A percentile compares a stretch with the other conserved stretches of the same genome.
These are phyloP conservation scores for Hymenoscyphus repandus DNA, from an alignment of 2,329 filamentous ascomycete genomes.

Conservation along the genomic window DNA sequence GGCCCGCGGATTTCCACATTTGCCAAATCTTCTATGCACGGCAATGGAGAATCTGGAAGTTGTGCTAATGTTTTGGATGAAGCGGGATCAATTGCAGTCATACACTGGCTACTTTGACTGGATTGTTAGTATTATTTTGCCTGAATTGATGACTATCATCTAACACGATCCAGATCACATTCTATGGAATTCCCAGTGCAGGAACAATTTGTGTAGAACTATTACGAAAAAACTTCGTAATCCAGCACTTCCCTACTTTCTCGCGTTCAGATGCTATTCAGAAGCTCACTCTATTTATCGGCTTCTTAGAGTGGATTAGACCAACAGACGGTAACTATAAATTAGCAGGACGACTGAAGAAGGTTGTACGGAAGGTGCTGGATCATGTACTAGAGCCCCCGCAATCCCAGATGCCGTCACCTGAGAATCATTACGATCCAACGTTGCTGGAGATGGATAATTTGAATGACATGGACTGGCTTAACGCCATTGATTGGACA, in stretches of 20 bases:
- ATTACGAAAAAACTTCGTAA: conserved; percentile 16
- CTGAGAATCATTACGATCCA: conserved; percentile 14
- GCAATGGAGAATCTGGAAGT: conserved; percentile 28
- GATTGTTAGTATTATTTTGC: conserved; percentile 20
- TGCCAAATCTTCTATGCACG: conserved; percentile 23
- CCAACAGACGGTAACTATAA: conserved; percentile 28
- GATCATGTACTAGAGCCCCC: conserved; percentile 24
- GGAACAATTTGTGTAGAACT: conserved; percentile 29
- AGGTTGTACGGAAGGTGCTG: conserved; percentile 22
- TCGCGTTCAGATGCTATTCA: conserved; percentile 27
- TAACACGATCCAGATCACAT: conserved; percentile 10
- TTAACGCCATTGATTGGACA: conserved; percentile 29
- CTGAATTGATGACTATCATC: conserved; percentile 1
- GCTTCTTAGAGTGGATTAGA: conserved; percentile 29
- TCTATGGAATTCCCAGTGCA: conserved; percentile 25
- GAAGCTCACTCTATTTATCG: conserved; percentile 28
- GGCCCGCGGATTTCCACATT: conserved; percentile 18
- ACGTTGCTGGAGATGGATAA: conserved; percentile 15
- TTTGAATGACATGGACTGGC: conserved; percentile 24
- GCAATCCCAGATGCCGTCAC: not conserved
- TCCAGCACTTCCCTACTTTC: conserved; percentile 15
- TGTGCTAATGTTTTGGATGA: conserved; percentile 26
- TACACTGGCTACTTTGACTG: conserved; percentile 25
- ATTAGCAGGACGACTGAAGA: conserved; percentile 21
- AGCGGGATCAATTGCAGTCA: conserved; percentile 22